Evolutionary conservation across 768 basidiomycete genomes (phyloP).

Genomic region (Lepiota brunneoincarnata): DNA sequence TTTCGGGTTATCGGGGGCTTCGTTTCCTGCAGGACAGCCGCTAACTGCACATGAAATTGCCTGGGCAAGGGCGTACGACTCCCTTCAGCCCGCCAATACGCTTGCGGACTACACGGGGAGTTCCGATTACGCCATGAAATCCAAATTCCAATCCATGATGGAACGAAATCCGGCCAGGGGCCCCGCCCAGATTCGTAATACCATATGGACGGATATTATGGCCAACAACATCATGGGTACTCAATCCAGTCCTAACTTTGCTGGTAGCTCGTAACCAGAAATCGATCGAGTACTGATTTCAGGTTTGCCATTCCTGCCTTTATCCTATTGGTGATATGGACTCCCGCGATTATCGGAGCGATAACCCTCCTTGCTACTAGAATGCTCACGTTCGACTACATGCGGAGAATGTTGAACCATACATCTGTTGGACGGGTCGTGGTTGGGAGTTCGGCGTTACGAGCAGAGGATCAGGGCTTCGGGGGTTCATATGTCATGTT

Average conservation of each 20-base stretch:
- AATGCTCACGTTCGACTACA: not conserved
- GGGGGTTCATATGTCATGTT: too few species aligned
- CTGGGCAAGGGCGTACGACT: not conserved
- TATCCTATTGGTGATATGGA: conserved; percentile 2
- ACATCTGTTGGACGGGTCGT: not conserved
- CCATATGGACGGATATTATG: conserved; percentile 1
- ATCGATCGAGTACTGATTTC: conserved; percentile 1
- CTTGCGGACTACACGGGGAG: not conserved
- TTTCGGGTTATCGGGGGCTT: not conserved
- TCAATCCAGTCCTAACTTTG: not conserved
- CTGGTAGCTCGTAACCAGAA: not conserved
- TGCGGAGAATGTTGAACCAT: conserved; percentile 1
- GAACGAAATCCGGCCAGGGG: not conserved
- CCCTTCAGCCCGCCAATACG: not conserved
- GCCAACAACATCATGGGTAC: not conserved
- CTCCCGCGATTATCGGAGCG: not conserved
- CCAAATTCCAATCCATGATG: not conserved
- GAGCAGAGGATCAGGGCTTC: not conserved
- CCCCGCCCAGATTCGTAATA: not conserved
- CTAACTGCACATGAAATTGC: not conserved
- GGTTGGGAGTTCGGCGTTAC: not conserved
- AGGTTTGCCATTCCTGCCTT: conserved; percentile 2
- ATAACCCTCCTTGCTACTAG: not conserved
- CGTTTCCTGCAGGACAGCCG: not conserved
- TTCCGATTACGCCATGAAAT: not conserved